These are phyloP conservation scores for Erodium maritimum DNA, from an alignment of 345 rosid genomes.

Conservation along the genomic window DNA sequence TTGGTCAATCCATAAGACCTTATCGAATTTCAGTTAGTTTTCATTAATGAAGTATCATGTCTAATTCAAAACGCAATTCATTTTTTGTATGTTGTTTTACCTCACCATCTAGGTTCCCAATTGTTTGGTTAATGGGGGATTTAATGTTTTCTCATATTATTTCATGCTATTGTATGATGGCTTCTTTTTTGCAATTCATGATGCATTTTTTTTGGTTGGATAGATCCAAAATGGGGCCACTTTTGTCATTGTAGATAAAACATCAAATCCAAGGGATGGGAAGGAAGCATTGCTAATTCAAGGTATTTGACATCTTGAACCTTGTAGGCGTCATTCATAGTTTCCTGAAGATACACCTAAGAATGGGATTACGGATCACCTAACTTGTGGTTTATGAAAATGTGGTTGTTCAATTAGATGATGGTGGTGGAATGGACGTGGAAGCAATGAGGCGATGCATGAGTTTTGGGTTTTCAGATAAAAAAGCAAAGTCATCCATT, in stretches of 20 bases:
- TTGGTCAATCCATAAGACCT: too few species aligned
- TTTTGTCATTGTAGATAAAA: constrained; percentile 85
- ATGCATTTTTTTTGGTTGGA: constrained; percentile 17
- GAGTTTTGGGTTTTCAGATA: constrained; percentile 98
- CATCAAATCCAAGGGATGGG: constrained; percentile 59
- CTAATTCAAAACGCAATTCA: too few species aligned
- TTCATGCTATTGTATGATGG: constrained; percentile 6
- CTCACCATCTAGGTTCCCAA: too few species aligned
- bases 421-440: constrained; percentile 96
- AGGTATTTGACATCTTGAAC: constrained; percentile 32
- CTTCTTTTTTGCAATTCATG: constrained; percentile 23
- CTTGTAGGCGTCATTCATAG: background rate
- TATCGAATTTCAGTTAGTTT: too few species aligned
- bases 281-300: constrained; percentile 60
- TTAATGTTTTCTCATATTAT: background rate
- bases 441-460: constrained; percentile 76
- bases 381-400: constrained; percentile 4
- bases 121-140: too few species aligned
- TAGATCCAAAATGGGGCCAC: constrained; percentile 98
- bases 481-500: constrained; percentile 56
- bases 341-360: background rate
- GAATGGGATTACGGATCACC: background rate
- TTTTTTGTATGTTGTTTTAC: too few species aligned
- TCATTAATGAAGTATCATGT: too few species aligned
- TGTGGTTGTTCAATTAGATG: constrained; percentile 36